Base-by-base conservation (phyloP, 2,329 filamentous ascomycete species). In the Ophiocordyceps sinensis region DNA sequence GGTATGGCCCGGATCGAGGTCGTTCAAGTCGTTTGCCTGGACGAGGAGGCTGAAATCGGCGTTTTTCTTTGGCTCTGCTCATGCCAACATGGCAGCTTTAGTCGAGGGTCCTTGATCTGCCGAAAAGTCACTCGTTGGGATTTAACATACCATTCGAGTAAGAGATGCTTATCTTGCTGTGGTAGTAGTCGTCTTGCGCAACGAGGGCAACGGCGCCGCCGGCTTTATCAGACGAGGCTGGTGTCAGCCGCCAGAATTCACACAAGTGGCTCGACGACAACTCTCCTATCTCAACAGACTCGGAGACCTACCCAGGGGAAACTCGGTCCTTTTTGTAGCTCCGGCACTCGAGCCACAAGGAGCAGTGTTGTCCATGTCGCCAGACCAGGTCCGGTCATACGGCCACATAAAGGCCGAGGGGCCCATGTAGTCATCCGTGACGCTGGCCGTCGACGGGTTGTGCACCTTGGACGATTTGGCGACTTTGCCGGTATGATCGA, bases 321-420 rank as follows among this genome's bases (percentile, higher is more conserved):
- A 75, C 3, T 64, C 52, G 2, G 71, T 73, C 42, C 73, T 58
- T 41, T 68, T 68, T 10, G 32, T 41, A 2, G 38, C 5, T 1
- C n/a, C 32, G 2, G 51, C 54, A 17, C 53, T 53, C 28, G 68
- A 71, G 41, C 73, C 72, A 49, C 73, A 76, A 0, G 72, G 72
- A 2, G 64, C 60, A 12, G 53, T 66, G 49, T 74, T 74, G 49
- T 75, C 71, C 36, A 63, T 55, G 19, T 60, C 58, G 28, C 60
- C 65, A 36, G 59, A 59, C 70, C 71, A 77, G 37, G 50, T 74
- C 69, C 11, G 59, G 52, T n/a, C n/a, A n/a, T n/a, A n/a, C 3
- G 71, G 72, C 71, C 72, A 76, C 50, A 75, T 55, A 50, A 76
- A 71, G 9, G 65, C 67, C 21, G 69, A 69, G 10, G 71, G 70